A percentile compares a stretch with the other conserved stretches of the same genome.
phyloP scores from a whole-genome alignment of 73 alveolate genomes.

The Symbiodinium pilosum region DNA sequence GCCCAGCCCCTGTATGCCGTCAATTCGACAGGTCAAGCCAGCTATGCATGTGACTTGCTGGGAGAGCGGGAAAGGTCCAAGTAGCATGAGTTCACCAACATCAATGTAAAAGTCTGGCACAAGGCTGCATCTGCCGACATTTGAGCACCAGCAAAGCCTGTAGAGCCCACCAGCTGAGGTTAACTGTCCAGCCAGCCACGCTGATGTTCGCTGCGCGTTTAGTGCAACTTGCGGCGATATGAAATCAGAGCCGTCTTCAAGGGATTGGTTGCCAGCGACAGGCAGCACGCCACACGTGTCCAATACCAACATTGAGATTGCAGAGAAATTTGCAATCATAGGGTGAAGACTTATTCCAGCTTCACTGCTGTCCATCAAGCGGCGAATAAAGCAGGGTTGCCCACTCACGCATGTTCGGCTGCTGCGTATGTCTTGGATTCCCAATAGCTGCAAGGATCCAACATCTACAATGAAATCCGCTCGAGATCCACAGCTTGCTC shows the following conservation, averaged over 20 bases:
- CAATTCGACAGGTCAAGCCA: not conserved
- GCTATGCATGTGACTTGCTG: not conserved
- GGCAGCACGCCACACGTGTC: constrained; percentile 28
- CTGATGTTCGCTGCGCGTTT: no score
- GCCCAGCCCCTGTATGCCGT: not conserved
- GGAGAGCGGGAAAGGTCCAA: not conserved
- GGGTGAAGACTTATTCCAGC: not conserved
- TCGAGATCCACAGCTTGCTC: not conserved
- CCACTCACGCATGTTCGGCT: constrained; percentile 48
- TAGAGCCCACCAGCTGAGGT: not conserved
- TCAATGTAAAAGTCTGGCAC: not conserved
- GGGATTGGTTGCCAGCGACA: not conserved
- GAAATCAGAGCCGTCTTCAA: not conserved
- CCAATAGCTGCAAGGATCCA: constrained; percentile 11
- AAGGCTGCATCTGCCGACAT: not conserved
- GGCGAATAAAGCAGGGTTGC: constrained; percentile 10
- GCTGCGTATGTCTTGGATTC: not conserved
- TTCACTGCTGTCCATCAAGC: constrained; percentile 1
- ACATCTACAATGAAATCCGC: not conserved
- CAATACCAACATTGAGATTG: constrained; percentile 14
- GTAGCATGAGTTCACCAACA: not conserved
- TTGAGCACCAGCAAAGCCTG: not conserved
- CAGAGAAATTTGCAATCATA: not conserved
- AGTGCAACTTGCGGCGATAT: no score
- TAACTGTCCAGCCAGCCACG: constrained; percentile 9